Percentiles rank a stretch among this genome's conserved stretches.
phyloP scores from a whole-genome alignment of 768 basidiomycete genomes.

The Naganishia onofrii region DNA sequence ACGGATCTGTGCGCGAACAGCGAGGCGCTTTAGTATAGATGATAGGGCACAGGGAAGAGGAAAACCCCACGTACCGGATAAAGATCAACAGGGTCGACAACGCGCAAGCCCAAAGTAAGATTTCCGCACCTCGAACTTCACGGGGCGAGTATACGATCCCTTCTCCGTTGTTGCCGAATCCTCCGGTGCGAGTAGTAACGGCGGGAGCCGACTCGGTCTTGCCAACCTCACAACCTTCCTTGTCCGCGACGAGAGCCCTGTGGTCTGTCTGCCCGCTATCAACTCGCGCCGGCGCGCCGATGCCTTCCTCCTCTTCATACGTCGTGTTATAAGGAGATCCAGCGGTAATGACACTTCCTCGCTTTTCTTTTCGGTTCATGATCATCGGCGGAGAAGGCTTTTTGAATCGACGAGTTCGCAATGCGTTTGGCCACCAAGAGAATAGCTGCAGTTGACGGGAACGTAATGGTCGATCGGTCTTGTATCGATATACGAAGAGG shows the following conservation, averaged over 20 bases:
- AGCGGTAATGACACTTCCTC: not conserved
- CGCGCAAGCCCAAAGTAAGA: conserved; percentile 40
- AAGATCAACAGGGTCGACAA: conserved; percentile 55
- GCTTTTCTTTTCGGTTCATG: conserved; percentile 3
- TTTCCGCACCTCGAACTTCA: conserved; percentile 31
- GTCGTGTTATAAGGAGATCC: not conserved
- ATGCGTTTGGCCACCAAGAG: conserved; percentile 27
- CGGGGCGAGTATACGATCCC: not conserved
- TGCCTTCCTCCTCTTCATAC: not conserved
- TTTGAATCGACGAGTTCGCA: conserved; percentile 13
- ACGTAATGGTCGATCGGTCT: conserved; percentile 37
- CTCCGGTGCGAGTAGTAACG: not conserved
- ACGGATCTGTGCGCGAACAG: conserved; percentile 44
- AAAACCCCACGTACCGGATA: conserved; percentile 52
- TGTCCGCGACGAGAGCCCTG: not conserved
- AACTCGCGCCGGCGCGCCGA: not conserved
- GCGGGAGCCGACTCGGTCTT: not conserved
- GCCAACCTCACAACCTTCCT: not conserved
- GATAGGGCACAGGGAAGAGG: too few species aligned
- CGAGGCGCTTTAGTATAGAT: too few species aligned
- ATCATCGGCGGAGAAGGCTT: not conserved
- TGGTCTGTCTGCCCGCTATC: not conserved
- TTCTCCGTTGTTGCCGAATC: not conserved
- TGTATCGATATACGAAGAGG: conserved; percentile 57
- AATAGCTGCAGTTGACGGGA: conserved; percentile 33